Base-by-base conservation (phyloP, 202 grass and related monocot genomes). In the Bolboschoenoplectus hybrid region DNA sequence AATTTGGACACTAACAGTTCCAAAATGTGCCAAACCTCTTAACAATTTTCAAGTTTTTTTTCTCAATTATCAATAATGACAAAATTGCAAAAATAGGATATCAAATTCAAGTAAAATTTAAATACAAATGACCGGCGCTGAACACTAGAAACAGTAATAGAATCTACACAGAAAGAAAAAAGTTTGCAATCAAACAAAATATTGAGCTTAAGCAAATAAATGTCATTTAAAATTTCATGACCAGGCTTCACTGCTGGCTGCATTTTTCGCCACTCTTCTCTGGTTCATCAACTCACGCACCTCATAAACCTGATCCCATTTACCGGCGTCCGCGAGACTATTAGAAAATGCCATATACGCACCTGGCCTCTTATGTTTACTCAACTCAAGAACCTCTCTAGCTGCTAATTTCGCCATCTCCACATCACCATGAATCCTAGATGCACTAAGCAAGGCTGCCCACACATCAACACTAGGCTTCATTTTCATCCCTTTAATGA, bases 291-390 rank as follows among this genome's bases (percentile, higher is more conserved):
- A 84, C 85, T 92, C 84, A n/a, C 93, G 87, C 57, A 95, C 89
- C 9, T 85, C 17, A 61, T 68, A 81, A 34, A 92, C 93, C 3
- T 89, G 79, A 43, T 94, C 89, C 96, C 96, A 98, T 79, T 95
- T 88, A 6, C 89, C 90, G 0, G 87, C 90, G 1, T 90, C 91
- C 0, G 93, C 96, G 9, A 98, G 91, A 51, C 88, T 92, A 87
- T 98, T 95, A 3, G 93, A 98, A 83, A 98, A 89, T 6, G 93
- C 93, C 89, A 94, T 92, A 84, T 98, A 95, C 34, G 93, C 87
- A 9, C 93, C 96, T 1, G 95, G 88, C 1, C 90, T 95, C 17
- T 88, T 77, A 47, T 74, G 56, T 49, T 43, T 85, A 81, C 86
- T 94, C 74, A 94, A 72, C 86, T 91, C 52, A 8, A 95, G 90